Conservation (phyloP, 2,329 filamentous ascomycete species). For the Fusarium palustre region DNA sequence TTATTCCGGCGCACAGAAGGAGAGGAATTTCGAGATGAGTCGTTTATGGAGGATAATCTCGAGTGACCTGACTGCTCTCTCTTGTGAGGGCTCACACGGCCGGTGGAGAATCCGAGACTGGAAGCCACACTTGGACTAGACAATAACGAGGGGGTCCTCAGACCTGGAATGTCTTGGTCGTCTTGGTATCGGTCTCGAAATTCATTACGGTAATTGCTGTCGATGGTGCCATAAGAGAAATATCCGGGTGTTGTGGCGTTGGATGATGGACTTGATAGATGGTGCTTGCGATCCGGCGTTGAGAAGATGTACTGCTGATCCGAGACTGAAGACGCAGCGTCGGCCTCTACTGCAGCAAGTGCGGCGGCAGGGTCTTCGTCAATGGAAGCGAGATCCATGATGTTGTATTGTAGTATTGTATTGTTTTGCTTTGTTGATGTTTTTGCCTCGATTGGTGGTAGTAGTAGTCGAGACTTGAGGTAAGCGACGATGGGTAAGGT, state of each 20-base stretch:
- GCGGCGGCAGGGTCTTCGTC: slow-evolving; percentile 47
- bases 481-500: slow-evolving; percentile 7
- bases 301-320: slow-evolving; percentile 43
- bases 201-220: slow-evolving; percentile 40
- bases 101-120: slow-evolving; percentile 50
- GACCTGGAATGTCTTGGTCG: slow-evolving; percentile 41
- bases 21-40: slow-evolving; percentile 41
- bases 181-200: slow-evolving; percentile 45
- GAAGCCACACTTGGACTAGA: slow-evolving; percentile 52
- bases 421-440: slow-evolving; percentile 1
- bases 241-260: slow-evolving; percentile 41
- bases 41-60: slow-evolving; percentile 38
- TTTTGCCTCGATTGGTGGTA: not conserved
- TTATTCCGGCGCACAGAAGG: slow-evolving; percentile 38
- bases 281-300: slow-evolving; percentile 45
- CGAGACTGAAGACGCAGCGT: slow-evolving; percentile 36
- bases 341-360: slow-evolving; percentile 41
- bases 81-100: slow-evolving; percentile 49
- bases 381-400: slow-evolving; percentile 45
- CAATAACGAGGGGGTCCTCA: slow-evolving; percentile 48
- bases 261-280: slow-evolving; percentile 31
- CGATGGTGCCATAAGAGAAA: slow-evolving; percentile 35
- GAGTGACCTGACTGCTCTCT: slow-evolving; percentile 47
- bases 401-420: slow-evolving; percentile 7
- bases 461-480: slow-evolving; percentile 5